These are phyloP conservation scores for Psidium friedrichsthalianum DNA, from an alignment of 345 rosid species.

Conservation along the genomic window DNA sequence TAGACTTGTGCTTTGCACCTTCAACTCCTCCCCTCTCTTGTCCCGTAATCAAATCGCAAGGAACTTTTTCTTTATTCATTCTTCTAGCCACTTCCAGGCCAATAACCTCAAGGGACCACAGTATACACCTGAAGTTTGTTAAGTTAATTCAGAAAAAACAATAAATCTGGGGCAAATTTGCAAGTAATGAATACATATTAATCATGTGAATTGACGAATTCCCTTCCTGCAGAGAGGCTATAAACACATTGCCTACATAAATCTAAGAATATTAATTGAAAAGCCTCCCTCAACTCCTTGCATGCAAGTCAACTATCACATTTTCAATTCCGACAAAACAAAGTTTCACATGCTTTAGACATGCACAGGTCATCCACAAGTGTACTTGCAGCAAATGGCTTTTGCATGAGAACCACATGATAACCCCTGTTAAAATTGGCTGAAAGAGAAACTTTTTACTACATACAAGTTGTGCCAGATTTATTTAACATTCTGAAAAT, in stretches of 20 bases:
- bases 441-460: neutral
- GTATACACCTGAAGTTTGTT: slow-evolving; percentile 49
- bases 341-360: neutral
- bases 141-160: neutral
- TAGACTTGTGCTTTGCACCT: slow-evolving; percentile 84
- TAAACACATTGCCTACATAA: neutral
- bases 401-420: neutral
- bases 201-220: neutral
- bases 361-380: neutral
- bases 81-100: slow-evolving; percentile 91
- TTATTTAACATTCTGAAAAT: neutral
- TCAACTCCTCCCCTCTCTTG: slow-evolving; percentile 84
- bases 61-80: slow-evolving; percentile 75
- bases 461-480: neutral
- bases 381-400: neutral
- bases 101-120: slow-evolving; percentile 94
- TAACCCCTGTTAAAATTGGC: neutral
- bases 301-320: neutral
- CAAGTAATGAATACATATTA: neutral
- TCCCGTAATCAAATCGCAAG: slow-evolving; percentile 86
- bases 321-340: neutral
- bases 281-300: neutral
- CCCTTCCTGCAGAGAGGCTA: neutral
- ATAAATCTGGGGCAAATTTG: neutral
- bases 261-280: neutral